Percentiles rank a stretch among this genome's conserved stretches.
Evolutionary conservation across 129 eudicot genomes (phyloP).

Genomic region (Chrysanthemum seticuspe): DNA sequence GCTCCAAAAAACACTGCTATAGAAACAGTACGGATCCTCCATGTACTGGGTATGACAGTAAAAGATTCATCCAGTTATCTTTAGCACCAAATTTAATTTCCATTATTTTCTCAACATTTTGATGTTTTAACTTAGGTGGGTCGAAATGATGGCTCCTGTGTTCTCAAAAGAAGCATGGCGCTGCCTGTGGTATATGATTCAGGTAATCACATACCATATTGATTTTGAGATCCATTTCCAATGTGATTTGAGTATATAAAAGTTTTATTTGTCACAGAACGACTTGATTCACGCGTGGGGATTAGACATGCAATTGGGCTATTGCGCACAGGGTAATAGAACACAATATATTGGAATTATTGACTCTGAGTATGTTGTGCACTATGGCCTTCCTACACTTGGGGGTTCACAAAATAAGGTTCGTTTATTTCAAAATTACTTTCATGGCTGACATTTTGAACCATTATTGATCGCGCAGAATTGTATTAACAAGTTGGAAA

Average conservation of each 20-base stretch:
- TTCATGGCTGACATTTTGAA: neutral
- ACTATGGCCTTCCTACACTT: conserved; percentile 78
- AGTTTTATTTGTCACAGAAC: conserved; percentile 47
- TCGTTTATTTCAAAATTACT: conserved; percentile 4
- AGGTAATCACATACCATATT: conserved; percentile 47
- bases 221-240: neutral
- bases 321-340: conserved; percentile 84
- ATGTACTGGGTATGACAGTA: conserved; percentile 69
- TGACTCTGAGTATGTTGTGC: conserved; percentile 83
- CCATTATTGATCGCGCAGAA: too few relatives aligned
- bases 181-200: conserved; percentile 91
- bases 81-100: neutral
- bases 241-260: neutral
- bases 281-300: conserved; percentile 96
- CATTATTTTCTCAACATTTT: neutral
- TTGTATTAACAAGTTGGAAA: too few relatives aligned
- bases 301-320: conserved; percentile 75
- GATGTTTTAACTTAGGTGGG: conserved; percentile 52
- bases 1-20: conserved; percentile 58
- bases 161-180: conserved; percentile 91
- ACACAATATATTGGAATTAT: conserved; percentile 74
- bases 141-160: conserved; percentile 98
- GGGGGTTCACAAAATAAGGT: conserved; percentile 69
- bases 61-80: neutral
- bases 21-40: conserved; percentile 82